Evolutionary conservation across 2,329 filamentous ascomycete genomes (phyloP).

Genomic region (Geosmithia putterillii): DNA sequence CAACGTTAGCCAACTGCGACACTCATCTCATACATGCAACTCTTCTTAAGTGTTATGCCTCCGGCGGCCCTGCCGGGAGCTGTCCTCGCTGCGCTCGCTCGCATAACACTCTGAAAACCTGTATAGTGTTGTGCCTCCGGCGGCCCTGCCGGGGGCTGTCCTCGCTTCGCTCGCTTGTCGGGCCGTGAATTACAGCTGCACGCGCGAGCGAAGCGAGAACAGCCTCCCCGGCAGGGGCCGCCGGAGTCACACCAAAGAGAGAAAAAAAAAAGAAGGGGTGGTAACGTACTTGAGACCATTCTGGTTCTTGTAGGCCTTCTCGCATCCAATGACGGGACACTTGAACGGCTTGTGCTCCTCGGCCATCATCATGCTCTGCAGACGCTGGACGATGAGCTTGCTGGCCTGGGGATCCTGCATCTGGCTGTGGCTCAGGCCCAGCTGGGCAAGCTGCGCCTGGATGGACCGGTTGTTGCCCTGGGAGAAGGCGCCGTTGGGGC

Average conservation of each 20-base stretch:
- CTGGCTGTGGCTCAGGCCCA: constrained; percentile 62
- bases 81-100: no score
- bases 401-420: constrained; percentile 65
- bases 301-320: constrained; percentile 99
- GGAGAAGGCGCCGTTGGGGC: constrained; percentile 62
- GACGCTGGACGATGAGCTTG: constrained; percentile 40
- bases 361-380: constrained; percentile 51
- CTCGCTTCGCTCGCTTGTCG: no score
- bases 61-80: no score
- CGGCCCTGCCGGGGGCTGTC: no score
- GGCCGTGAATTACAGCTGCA: no score
- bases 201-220: no score
- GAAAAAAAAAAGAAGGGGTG: constrained; percentile 1
- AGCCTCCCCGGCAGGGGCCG: no score
- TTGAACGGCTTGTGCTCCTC: constrained; percentile 97
- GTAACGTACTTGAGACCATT: constrained; percentile 81
- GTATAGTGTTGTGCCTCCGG: no score
- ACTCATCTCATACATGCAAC: background rate
- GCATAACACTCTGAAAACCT: no score
- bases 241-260: no score
- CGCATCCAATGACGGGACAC: constrained; percentile 94
- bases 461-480: constrained; percentile 47
- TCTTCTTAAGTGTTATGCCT: no score
- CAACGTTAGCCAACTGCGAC: constrained; percentile 7
- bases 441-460: constrained; percentile 56